Evolutionary conservation across 495 filamentous ascomycete genomes (phyloP).

Genomic region (Penicillium pulvis): DNA sequence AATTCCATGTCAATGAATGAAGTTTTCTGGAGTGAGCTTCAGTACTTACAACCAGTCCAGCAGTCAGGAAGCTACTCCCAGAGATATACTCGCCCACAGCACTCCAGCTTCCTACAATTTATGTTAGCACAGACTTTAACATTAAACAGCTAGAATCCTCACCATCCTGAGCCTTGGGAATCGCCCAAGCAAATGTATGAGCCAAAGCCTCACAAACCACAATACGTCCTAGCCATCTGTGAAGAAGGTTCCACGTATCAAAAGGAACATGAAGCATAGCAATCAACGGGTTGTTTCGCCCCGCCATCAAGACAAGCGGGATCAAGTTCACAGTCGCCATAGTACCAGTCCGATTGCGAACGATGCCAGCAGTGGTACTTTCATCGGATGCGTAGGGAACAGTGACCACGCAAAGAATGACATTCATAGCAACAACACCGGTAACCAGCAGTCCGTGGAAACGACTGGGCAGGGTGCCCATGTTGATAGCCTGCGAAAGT

Average conservation of each 20-base stretch:
- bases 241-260: conserved; percentile 78
- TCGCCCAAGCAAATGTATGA: conserved; percentile 65
- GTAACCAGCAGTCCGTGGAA: conserved; percentile 75
- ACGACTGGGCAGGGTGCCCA: conserved; percentile 84
- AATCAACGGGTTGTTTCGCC: conserved; percentile 72
- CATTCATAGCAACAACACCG: conserved; percentile 73
- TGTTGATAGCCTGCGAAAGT: conserved; percentile 73
- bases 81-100: conserved; percentile 51
- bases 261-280: conserved; percentile 65
- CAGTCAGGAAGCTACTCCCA: conserved; percentile 58
- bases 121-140: conserved; percentile 6
- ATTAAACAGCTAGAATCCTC: conserved; percentile 12
- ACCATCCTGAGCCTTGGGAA: conserved; percentile 65
- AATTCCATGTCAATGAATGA: conserved; percentile 14
- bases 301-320: conserved; percentile 67
- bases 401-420: conserved; percentile 73
- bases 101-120: conserved; percentile 57
- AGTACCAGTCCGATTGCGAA: conserved; percentile 75
- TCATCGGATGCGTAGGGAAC: conserved; percentile 56
- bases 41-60: conserved; percentile 53
- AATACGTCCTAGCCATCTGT: conserved; percentile 78
- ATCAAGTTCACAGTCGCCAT: conserved; percentile 81
- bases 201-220: conserved; percentile 65
- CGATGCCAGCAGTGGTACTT: conserved; percentile 48
- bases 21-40: not conserved